Base-by-base conservation (phyloP, 192 early-diverging fungal genomes). In the Kappamyces sp. region DNA sequence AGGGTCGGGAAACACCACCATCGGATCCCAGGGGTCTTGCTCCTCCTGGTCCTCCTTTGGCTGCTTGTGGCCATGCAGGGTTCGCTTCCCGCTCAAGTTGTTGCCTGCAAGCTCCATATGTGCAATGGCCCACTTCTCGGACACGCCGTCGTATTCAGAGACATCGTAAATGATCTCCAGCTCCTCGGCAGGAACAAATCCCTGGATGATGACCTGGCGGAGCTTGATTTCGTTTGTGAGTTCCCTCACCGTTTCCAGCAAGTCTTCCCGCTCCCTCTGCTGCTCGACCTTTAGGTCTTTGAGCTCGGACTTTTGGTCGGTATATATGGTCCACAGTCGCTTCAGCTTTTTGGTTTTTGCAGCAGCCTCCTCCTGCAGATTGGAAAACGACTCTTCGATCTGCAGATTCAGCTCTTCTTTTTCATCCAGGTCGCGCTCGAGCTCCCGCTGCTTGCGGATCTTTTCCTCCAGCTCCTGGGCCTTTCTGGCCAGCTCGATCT, bases 221-320 rank as follows among this genome's bases (percentile, higher is more conserved):
- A 80, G 65, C 53, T 85, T 78, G 12, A 84, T 66, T 44, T 84
- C 82, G 47, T 74, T 42, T 0, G 82, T 78, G 7, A 84, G 66
- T 34, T 77, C 79, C 12, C 83, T 62, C 6, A 85, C 72, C 2
- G 78, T 79, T 47, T 85, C 83, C 3, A 81, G 58, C n/a, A 85
- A 62, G 15, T 77, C 73, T 58, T 85, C 83, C 31, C 78, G 72
- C 65, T 84, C 78, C 15, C 80, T 52, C 44, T 80, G 78, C 49
- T 77, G 79, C 63, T 84, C 80, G 37, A 77, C 78, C 64, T 77
- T 69, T 49, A 83, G 61, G 64, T 85, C 81, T 47, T 79, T 77
- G 38, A 81, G 66, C 66, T 85, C 80, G 6, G 66, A 65, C 54
- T 80, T 76, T 42, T 74, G 66, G 6, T 49, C 54, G 53, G 63